Evolutionary conservation across 2,329 filamentous ascomycete genomes (phyloP).

Genomic region (Geoglossum cookeanum): DNA sequence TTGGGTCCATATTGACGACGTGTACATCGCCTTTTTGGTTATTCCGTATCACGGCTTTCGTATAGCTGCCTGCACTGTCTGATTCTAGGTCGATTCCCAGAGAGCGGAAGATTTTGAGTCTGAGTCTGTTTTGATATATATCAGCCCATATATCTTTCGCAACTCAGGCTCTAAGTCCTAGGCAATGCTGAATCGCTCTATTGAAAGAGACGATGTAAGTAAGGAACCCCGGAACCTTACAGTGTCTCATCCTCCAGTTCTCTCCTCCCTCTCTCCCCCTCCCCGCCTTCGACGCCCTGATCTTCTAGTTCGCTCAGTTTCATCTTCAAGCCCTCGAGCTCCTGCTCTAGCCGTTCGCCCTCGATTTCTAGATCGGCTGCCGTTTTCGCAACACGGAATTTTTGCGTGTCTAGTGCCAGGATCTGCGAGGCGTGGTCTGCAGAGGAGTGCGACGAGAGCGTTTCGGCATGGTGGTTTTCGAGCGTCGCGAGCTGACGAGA

Average conservation of each 20-base stretch:
- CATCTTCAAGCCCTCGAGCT: constrained; percentile 55
- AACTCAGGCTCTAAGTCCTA: neutral
- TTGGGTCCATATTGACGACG: constrained; percentile 83
- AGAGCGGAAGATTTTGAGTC: constrained; percentile 78
- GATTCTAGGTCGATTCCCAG: constrained; percentile 82
- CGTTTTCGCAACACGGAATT: constrained; percentile 86
- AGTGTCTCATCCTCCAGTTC: constrained; percentile 30
- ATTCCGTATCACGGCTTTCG: constrained; percentile 69
- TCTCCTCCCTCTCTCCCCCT: constrained; percentile 29
- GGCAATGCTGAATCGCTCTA: neutral
- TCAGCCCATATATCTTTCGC: neutral
- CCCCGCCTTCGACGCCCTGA: constrained; percentile 64
- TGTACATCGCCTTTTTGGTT: constrained; percentile 78
- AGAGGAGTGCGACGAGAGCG: constrained; percentile 54
- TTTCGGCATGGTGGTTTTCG: constrained; percentile 57
- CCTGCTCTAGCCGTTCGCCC: constrained; percentile 70
- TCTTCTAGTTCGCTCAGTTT: constrained; percentile 66
- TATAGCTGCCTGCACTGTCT: constrained; percentile 61
- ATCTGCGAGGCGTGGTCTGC: constrained; percentile 69
- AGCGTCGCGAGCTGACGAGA: constrained; percentile 59
- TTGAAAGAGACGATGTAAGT: neutral
- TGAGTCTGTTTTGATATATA: constrained; percentile 32
- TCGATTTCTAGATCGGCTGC: constrained; percentile 82
- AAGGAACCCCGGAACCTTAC: constrained; percentile 17
- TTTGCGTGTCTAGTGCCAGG: constrained; percentile 72